phyloP scores from a whole-genome alignment of 202 grass and related monocot species.

The Miscanthus sacchariflorus region DNA sequence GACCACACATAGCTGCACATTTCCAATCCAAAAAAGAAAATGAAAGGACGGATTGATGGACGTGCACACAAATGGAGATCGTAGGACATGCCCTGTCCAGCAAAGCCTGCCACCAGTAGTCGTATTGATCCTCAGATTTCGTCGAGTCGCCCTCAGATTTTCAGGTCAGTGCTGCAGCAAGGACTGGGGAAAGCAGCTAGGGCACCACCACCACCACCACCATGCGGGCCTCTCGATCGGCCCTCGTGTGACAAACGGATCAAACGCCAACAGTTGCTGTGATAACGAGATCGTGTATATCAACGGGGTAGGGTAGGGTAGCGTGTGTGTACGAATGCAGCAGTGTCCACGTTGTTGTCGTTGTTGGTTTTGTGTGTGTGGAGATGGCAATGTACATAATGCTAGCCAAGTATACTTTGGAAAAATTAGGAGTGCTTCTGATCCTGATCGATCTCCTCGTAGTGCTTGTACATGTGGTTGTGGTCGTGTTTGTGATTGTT shows the following conservation, averaged over 20 bases:
- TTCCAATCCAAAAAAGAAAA: background rate
- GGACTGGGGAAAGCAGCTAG: background rate
- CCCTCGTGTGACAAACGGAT: background rate
- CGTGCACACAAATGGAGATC: background rate
- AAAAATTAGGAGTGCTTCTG: constrained; percentile 41
- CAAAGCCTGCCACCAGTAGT: background rate
- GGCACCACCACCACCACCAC: background rate
- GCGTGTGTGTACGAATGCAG: background rate
- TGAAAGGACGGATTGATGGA: background rate
- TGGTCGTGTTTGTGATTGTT: background rate
- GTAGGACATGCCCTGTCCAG: background rate
- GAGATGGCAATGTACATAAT: constrained; percentile 19
- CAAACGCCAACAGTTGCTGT: constrained; percentile 24
- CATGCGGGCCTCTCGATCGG: background rate
- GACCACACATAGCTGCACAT: constrained; percentile 5
- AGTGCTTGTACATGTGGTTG: constrained; percentile 35
- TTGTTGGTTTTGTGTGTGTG: background rate
- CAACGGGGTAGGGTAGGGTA: background rate
- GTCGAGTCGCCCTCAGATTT: constrained; percentile 26
- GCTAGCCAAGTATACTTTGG: constrained; percentile 16
- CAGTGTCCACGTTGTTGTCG: background rate
- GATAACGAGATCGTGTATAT: constrained; percentile 2
- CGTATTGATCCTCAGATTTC: background rate
- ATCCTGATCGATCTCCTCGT: constrained; percentile 4
- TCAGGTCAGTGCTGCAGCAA: constrained; percentile 2